Evolutionary conservation across 2,329 filamentous ascomycete genomes (phyloP).

Genomic region (Scedosporium boydii): DNA sequence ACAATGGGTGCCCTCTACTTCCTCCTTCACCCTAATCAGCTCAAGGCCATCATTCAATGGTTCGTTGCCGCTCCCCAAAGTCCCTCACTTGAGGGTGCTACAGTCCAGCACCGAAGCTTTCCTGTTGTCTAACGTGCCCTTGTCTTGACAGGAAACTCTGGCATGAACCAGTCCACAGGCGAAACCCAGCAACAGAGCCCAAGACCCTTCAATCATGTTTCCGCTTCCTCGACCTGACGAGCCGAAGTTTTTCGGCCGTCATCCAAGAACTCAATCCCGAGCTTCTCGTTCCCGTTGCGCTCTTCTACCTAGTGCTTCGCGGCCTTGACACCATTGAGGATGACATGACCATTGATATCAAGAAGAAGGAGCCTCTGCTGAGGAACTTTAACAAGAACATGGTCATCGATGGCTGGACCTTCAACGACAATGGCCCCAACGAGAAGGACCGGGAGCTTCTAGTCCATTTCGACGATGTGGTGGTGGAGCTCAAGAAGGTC

Average conservation of each 20-base stretch:
- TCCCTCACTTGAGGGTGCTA: neutral
- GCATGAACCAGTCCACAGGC: conserved; percentile 87
- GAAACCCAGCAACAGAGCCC: conserved; percentile 67
- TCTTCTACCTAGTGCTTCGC: conserved; percentile 90
- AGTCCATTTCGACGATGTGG: conserved; percentile 82
- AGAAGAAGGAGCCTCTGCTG: conserved; percentile 76
- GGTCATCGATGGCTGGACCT: conserved; percentile 83
- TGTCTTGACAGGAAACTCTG: conserved; percentile 68
- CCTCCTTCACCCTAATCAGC: conserved; percentile 63
- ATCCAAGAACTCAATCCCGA: conserved; percentile 95
- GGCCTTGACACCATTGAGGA: conserved; percentile 98
- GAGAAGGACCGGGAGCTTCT: conserved; percentile 92
- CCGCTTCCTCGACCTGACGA: conserved; percentile 75
- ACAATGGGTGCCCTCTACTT: conserved; percentile 62
- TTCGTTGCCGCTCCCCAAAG: conserved; percentile 28
- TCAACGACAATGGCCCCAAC: conserved; percentile 71
- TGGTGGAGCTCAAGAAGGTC: conserved; percentile 78
- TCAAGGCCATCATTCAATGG: conserved; percentile 86
- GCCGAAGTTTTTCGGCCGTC: conserved; percentile 84
- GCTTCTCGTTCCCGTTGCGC: conserved; percentile 74
- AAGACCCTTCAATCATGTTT: conserved; percentile 74
- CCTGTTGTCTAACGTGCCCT: neutral
- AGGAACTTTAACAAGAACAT: conserved; percentile 73
- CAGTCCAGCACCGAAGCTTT: conserved; percentile 2
- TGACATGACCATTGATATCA: conserved; percentile 83